Percentiles rank a stretch among this genome's conserved stretches.
phyloP scores from a whole-genome alignment of 2,329 filamentous ascomycete species.

The Aciculosporium take region DNA sequence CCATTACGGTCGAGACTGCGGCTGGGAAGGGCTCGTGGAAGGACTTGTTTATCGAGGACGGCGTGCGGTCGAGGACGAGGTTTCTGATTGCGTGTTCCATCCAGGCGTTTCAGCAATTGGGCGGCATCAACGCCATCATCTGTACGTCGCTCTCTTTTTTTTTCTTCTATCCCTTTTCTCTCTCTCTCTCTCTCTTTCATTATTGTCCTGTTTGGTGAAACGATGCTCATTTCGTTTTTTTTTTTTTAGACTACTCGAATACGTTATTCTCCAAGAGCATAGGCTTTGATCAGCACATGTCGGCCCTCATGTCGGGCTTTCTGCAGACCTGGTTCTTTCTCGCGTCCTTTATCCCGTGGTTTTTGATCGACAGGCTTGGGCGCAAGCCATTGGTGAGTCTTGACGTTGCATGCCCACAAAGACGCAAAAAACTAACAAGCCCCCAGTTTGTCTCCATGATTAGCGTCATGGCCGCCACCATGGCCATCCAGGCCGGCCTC shows the following conservation, averaged over 20 bases:
- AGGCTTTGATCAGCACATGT: constrained; percentile 25
- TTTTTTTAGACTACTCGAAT: constrained; percentile 31
- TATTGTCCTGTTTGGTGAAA: too few relatives aligned
- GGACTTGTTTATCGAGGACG: constrained; percentile 18
- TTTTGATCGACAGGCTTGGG: constrained; percentile 31
- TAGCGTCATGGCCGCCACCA: constrained; percentile 24
- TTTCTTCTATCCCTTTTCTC: neutral
- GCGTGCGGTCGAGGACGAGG: constrained; percentile 17
- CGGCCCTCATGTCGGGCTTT: constrained; percentile 37
- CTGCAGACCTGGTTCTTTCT: constrained; percentile 32
- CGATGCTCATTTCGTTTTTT: too few relatives aligned
- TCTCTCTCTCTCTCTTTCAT: too few relatives aligned
- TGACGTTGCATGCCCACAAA: too few relatives aligned
- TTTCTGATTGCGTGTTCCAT: constrained; percentile 19
- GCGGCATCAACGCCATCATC: constrained; percentile 34
- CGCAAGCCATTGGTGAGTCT: constrained; percentile 24
- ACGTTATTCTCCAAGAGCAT: constrained; percentile 33
- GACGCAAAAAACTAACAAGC: neutral
- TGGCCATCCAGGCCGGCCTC: constrained; percentile 25
- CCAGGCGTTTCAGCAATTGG: constrained; percentile 27
- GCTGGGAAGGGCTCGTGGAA: constrained; percentile 12
- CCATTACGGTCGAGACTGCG: neutral
- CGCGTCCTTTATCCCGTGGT: constrained; percentile 29
- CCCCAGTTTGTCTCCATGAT: constrained; percentile 24
- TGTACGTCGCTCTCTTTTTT: constrained; percentile 13